phyloP scores from a whole-genome alignment of 1,139 yeast species.

The Entelexis sorbosivorans region DNA sequence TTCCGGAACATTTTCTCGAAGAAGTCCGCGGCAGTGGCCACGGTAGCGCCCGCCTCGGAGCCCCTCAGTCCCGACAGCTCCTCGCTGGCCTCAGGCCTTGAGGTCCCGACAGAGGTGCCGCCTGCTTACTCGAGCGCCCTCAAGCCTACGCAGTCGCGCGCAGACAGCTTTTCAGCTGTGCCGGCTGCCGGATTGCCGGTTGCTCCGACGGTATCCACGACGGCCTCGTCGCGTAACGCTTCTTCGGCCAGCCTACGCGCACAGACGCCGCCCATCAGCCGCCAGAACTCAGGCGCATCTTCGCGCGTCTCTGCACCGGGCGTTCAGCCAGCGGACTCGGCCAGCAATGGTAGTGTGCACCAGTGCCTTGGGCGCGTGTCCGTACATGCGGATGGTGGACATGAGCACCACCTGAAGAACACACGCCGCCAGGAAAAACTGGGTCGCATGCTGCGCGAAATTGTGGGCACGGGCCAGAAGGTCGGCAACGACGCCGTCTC shows the following conservation, averaged over 20 bases:
- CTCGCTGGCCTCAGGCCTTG: background rate
- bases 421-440: conserved; percentile 85
- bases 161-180: background rate
- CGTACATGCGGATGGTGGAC: conserved; percentile 30
- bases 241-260: background rate
- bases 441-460: conserved; percentile 75
- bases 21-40: conserved; percentile 5
- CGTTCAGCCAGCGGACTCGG: background rate
- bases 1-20: conserved; percentile 15
- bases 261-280: conserved; percentile 12
- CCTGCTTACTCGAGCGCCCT: background rate
- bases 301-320: background rate
- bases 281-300: conserved; percentile 14
- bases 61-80: background rate
- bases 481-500: conserved; percentile 41
- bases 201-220: background rate
- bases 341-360: background rate
- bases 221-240: background rate
- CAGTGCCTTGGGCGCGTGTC: conserved; percentile 7
- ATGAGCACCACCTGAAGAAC: conserved; percentile 66
- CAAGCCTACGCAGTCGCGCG: background rate
- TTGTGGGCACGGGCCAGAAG: conserved; percentile 53
- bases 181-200: background rate
- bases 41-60: background rate
- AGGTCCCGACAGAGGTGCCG: background rate